Evolutionary conservation across 2,329 filamentous ascomycete species (phyloP).

Genomic region (Fusarium aywerte): DNA sequence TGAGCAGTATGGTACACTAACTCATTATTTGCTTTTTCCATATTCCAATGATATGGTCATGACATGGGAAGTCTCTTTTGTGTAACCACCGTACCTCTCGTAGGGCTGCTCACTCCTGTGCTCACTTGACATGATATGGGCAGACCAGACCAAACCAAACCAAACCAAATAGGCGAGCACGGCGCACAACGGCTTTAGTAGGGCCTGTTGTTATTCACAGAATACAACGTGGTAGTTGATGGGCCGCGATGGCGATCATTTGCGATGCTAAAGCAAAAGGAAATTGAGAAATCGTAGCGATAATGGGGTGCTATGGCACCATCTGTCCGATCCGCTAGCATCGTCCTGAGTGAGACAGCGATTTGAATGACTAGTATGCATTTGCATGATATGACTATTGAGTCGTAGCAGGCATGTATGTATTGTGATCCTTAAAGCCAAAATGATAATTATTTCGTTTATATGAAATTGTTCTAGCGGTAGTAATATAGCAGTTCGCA

Average conservation of each 20-base stretch:
- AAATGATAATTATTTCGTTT: background rate
- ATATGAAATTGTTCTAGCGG: conserved; percentile 13
- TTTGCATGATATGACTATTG: background rate
- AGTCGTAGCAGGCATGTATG: background rate
- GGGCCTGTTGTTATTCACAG: conserved; percentile 1
- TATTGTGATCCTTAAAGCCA: background rate
- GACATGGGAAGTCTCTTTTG: background rate
- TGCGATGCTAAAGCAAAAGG: conserved; percentile 18
- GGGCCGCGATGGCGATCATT: conserved; percentile 15
- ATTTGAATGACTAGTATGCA: background rate
- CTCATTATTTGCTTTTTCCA: background rate
- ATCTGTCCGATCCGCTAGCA: conserved; percentile 21
- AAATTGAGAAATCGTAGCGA: conserved; percentile 31
- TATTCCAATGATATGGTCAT: background rate
- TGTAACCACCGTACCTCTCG: conserved; percentile 35
- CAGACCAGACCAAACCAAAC: too few relatives aligned
- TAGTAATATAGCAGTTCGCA: background rate
- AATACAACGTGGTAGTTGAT: conserved; percentile 19
- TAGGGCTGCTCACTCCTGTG: conserved; percentile 38
- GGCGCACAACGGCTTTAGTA: conserved; percentile 17
- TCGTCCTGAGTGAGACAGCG: background rate
- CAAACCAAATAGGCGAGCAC: conserved; percentile 37
- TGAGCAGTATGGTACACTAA: background rate
- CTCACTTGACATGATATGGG: conserved; percentile 24
- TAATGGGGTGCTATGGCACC: conserved; percentile 33